Evolutionary conservation across 2,329 filamentous ascomycete species (phyloP).

Genomic region (Hymenoscyphus scutula): DNA sequence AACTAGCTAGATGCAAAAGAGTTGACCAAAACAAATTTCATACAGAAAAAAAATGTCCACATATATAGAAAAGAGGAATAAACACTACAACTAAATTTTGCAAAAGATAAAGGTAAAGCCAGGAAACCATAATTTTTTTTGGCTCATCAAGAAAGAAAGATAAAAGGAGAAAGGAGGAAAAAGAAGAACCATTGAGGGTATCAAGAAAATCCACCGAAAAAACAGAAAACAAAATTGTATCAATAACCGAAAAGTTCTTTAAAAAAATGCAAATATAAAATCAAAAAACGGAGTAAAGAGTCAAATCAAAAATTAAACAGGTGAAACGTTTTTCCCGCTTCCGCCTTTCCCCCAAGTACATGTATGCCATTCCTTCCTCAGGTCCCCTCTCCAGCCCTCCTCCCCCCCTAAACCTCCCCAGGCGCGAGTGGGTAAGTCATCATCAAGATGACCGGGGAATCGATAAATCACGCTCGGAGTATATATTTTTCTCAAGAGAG

Average conservation of each 20-base stretch:
- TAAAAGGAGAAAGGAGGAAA: neutral
- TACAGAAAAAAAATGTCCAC: neutral
- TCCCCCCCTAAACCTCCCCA: neutral
- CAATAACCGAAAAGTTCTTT: neutral
- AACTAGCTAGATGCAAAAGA: neutral
- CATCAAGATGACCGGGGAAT: neutral
- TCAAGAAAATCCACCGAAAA: slow-evolving; percentile 1
- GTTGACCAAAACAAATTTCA: no score
- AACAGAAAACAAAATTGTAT: neutral
- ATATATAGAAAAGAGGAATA: neutral
- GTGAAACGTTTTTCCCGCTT: no score
- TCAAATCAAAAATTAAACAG: neutral
- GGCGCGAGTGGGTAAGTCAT: neutral
- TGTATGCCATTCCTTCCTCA: neutral
- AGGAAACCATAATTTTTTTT: neutral
- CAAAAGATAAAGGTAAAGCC: no score
- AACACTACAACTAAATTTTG: neutral
- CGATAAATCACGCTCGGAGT: neutral
- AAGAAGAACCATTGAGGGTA: slow-evolving; percentile 1
- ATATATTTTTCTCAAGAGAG: no score
- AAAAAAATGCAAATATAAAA: no score
- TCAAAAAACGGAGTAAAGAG: no score
- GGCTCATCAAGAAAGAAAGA: no score
- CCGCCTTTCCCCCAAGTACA: neutral
- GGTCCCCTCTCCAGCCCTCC: neutral